These are phyloP conservation scores for Pulveroboletus sp. DNA, from an alignment of 768 basidiomycete genomes.

Conservation along the genomic window DNA sequence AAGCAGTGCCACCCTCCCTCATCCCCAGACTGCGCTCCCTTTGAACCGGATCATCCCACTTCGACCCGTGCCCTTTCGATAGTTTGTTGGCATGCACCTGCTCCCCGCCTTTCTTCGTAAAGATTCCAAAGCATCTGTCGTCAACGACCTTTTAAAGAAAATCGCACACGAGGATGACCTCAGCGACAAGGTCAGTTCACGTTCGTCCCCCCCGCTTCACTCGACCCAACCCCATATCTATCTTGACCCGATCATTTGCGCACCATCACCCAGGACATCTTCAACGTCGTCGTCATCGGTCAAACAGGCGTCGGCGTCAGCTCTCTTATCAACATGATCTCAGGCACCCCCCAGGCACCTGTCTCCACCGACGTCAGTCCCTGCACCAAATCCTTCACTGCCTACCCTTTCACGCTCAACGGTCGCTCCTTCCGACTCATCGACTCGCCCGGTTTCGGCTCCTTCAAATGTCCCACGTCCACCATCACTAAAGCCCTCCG, in stretches of 20 bases:
- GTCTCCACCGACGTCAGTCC: constrained; percentile 28
- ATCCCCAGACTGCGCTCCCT: constrained; percentile 7
- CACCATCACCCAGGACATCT: constrained; percentile 17
- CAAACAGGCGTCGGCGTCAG: constrained; percentile 35
- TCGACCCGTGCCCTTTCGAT: neutral
- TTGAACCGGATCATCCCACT: constrained; percentile 6
- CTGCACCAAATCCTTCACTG: constrained; percentile 23
- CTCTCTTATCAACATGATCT: constrained; percentile 38
- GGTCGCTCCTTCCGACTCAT: constrained; percentile 27
- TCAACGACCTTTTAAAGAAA: constrained; percentile 22
- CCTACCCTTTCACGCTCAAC: constrained; percentile 24
- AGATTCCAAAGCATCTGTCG: constrained; percentile 20
- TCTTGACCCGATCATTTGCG: neutral
- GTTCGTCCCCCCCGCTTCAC: neutral
- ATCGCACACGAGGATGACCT: constrained; percentile 19
- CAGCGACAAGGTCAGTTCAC: constrained; percentile 20
- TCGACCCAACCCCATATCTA: neutral
- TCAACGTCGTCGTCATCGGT: constrained; percentile 29
- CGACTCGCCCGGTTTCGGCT: constrained; percentile 27
- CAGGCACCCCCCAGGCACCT: constrained; percentile 11
- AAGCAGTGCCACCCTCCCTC: neutral
- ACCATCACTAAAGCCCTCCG: constrained; percentile 24
- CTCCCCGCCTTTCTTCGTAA: constrained; percentile 26
- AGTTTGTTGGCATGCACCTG: constrained; percentile 20
- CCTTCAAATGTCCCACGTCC: constrained; percentile 24